Percentiles rank a stretch among this genome's conserved stretches.
Conservation (phyloP, 1,284 basidiomycete species). For the Meripilus lineatus region DNA sequence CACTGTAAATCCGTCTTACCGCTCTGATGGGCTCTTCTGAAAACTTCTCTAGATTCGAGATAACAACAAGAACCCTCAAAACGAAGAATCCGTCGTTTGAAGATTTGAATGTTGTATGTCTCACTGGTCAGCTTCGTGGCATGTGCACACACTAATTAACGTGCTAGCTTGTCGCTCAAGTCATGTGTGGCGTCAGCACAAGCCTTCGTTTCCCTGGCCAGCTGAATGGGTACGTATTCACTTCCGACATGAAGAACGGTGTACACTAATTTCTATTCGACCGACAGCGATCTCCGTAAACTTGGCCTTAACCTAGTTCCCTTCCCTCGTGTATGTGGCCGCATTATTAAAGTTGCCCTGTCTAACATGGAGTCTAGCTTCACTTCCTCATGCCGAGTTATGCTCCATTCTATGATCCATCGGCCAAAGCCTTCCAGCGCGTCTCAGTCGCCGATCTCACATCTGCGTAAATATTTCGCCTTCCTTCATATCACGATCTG, state of each 20-base stretch:
- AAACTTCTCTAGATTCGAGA: conserved; percentile 60
- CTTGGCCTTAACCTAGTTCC: conserved; percentile 91
- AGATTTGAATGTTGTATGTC: conserved; percentile 73
- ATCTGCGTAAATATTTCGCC: conserved; percentile 42
- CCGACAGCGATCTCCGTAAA: conserved; percentile 83
- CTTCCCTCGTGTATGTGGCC: conserved; percentile 73
- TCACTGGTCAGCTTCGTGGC: conserved; percentile 13
- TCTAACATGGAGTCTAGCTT: conserved; percentile 39
- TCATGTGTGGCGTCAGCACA: conserved; percentile 89
- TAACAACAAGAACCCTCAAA: conserved; percentile 74
- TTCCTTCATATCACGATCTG: neutral
- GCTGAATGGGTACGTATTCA: conserved; percentile 69
- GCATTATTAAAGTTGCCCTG: neutral
- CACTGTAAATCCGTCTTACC: conserved; percentile 49
- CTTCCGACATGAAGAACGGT: neutral
- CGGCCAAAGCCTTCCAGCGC: conserved; percentile 58
- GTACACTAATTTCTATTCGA: neutral
- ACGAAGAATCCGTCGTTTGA: conserved; percentile 67
- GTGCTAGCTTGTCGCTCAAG: conserved; percentile 66
- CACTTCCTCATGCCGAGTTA: conserved; percentile 91
- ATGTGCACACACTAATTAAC: conserved; percentile 11
- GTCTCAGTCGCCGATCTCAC: conserved; percentile 67
- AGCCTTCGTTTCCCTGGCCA: conserved; percentile 93
- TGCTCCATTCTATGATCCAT: conserved; percentile 72
- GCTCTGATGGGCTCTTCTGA: conserved; percentile 1